These are phyloP conservation scores for Xylaria sp. DNA, from an alignment of 2,329 filamentous ascomycete species.

Conservation along the genomic window DNA sequence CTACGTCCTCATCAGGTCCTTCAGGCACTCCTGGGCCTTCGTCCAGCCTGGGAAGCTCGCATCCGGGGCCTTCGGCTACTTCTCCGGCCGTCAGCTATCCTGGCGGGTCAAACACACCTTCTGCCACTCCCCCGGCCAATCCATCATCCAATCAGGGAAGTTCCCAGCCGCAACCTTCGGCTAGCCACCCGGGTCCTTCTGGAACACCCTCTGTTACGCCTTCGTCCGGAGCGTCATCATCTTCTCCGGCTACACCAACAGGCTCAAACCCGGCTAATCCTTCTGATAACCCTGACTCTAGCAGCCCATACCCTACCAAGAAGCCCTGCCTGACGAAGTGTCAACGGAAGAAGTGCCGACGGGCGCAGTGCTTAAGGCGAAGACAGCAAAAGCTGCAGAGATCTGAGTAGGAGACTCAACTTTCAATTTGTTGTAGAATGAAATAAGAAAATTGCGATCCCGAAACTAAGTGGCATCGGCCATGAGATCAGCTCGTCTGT, in stretches of 20 bases:
- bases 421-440: neutral
- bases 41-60: too few species aligned
- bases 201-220: neutral
- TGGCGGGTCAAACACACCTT: too few species aligned
- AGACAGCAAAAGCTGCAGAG: neutral
- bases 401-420: neutral
- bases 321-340: constrained; percentile 6
- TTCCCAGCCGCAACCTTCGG: too few species aligned
- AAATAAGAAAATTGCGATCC: too few species aligned
- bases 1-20: neutral
- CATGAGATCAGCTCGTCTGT: too few species aligned
- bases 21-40: neutral
- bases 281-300: neutral
- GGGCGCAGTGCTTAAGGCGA: too few species aligned
- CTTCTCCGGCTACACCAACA: neutral
- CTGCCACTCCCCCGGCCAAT: too few species aligned
- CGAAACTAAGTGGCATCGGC: too few species aligned
- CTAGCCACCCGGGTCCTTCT: too few species aligned
- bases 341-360: neutral
- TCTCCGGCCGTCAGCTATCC: too few species aligned
- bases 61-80: too few species aligned
- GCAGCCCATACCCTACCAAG: neutral
- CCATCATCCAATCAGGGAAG: too few species aligned
- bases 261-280: neutral
- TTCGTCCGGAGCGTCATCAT: neutral